Percentiles rank a stretch among this genome's conserved stretches.
phyloP scores from a whole-genome alignment of 2,329 filamentous ascomycete species.

The Coniosporium tulheliwenetii region DNA sequence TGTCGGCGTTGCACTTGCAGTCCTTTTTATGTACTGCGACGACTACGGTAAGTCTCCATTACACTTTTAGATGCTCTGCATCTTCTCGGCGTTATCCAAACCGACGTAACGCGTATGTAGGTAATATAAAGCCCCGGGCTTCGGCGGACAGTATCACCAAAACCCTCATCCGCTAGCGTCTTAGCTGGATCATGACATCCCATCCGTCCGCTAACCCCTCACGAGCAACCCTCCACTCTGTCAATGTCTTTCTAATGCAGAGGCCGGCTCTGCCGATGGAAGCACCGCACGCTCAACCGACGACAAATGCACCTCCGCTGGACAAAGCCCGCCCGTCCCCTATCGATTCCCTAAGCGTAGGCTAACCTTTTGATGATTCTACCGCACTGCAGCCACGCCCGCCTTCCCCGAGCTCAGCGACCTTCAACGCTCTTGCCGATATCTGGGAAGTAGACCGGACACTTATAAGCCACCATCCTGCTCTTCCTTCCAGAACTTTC shows the following conservation, averaged over 20 bases:
- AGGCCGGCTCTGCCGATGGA: background rate
- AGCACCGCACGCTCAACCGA: background rate
- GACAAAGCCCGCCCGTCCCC: background rate
- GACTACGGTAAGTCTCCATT: slow-evolving; percentile 36
- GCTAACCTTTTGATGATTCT: background rate
- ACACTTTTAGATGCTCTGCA: background rate
- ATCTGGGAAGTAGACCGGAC: slow-evolving; percentile 5
- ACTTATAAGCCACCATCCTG: slow-evolving; percentile 3
- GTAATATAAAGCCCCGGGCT: background rate
- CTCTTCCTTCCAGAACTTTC: slow-evolving; percentile 6
- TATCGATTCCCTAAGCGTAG: background rate
- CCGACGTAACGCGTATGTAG: background rate
- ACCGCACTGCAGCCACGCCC: no score
- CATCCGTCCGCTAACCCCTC: slow-evolving; percentile 72
- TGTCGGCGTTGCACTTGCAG: slow-evolving; percentile 58
- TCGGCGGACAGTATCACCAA: slow-evolving; percentile 43
- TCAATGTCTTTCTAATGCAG: slow-evolving; percentile 76
- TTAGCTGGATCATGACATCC: slow-evolving; percentile 70
- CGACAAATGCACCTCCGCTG: no score
- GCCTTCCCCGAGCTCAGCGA: background rate
- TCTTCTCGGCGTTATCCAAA: background rate
- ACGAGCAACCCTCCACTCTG: slow-evolving; percentile 71
- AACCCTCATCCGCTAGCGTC: slow-evolving; percentile 54
- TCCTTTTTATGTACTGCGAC: slow-evolving; percentile 60
- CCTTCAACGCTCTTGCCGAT: background rate